These are phyloP conservation scores for Penicillium goetzii DNA, from an alignment of 495 filamentous ascomycete species.

Conservation along the genomic window DNA sequence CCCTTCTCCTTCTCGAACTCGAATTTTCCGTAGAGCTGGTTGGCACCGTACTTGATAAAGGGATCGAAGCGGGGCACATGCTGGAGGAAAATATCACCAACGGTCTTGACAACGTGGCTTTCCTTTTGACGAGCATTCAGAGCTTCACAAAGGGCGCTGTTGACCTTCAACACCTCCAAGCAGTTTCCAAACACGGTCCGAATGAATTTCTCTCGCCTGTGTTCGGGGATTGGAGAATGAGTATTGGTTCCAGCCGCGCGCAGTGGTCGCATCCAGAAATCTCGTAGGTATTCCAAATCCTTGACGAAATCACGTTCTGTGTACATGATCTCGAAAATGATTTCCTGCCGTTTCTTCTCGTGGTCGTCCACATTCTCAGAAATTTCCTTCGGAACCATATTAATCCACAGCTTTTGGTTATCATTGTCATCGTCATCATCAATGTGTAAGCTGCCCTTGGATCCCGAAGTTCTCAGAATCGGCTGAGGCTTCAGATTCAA, in stretches of 20 bases:
- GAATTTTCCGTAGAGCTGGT: slow-evolving; percentile 94
- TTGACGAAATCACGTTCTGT: slow-evolving; percentile 99
- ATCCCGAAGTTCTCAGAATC: slow-evolving; percentile 80
- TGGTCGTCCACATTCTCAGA: slow-evolving; percentile 83
- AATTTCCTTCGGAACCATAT: slow-evolving; percentile 93
- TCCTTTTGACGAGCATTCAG: slow-evolving; percentile 91
- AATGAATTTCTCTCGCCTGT: slow-evolving; percentile 86
- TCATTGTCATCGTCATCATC: slow-evolving; percentile 82
- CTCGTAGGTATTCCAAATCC: slow-evolving; percentile 94
- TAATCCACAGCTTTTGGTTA: slow-evolving; percentile 99
- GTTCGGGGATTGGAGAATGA: slow-evolving; percentile 84
- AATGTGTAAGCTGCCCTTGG: slow-evolving; percentile 74
- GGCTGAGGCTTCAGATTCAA: slow-evolving; percentile 90
- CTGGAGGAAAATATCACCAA: slow-evolving; percentile 94
- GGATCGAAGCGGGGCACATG: slow-evolving; percentile 91
- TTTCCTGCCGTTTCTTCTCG: slow-evolving; percentile 97
- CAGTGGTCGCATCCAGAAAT: slow-evolving; percentile 98
- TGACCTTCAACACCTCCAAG: slow-evolving; percentile 91
- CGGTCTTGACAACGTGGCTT: slow-evolving; percentile 79
- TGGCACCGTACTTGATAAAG: slow-evolving; percentile 96
- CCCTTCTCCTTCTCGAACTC: slow-evolving; percentile 97
- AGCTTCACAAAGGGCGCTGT: slow-evolving; percentile 80
- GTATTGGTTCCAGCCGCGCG: slow-evolving; percentile 65
- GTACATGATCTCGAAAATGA: slow-evolving; percentile 98
- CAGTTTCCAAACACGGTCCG: slow-evolving; percentile 95